Evolutionary conservation across 2,329 filamentous ascomycete species (phyloP).

Genomic region (Colletotrichum destructivum): DNA sequence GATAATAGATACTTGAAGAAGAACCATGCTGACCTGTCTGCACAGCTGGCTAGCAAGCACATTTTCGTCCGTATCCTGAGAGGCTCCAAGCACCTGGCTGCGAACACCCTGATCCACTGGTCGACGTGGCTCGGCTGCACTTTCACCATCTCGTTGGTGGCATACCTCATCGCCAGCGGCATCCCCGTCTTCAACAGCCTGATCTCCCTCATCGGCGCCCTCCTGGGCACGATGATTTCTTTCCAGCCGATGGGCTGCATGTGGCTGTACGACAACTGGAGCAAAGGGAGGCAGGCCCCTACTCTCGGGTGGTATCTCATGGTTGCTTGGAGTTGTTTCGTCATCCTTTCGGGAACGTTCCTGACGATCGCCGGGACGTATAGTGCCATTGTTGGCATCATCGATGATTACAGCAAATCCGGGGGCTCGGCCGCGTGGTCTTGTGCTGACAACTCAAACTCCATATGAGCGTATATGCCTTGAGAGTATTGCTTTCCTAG

Average conservation of each 20-base stretch:
- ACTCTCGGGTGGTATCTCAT: conserved; percentile 40
- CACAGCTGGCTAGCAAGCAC: conserved; percentile 47
- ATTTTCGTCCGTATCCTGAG: conserved; percentile 50
- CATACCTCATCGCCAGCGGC: conserved; percentile 47
- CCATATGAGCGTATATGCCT: neutral
- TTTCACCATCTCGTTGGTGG: conserved; percentile 38
- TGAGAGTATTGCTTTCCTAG: too few species aligned
- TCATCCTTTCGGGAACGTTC: conserved; percentile 38
- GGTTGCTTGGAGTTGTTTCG: conserved; percentile 42
- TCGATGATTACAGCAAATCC: conserved; percentile 26
- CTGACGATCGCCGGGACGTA: conserved; percentile 40
- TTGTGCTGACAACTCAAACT: conserved; percentile 42
- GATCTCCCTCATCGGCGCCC: conserved; percentile 50
- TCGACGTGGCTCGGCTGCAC: conserved; percentile 49
- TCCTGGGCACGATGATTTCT: conserved; percentile 50
- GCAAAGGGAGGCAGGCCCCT: conserved; percentile 24
- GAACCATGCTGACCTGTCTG: neutral
- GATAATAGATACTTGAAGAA: too few species aligned
- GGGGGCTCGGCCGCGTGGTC: conserved; percentile 35
- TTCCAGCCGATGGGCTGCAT: conserved; percentile 49
- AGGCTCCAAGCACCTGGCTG: conserved; percentile 48
- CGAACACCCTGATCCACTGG: conserved; percentile 49
- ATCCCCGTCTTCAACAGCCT: conserved; percentile 46
- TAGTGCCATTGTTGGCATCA: conserved; percentile 33
- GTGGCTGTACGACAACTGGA: conserved; percentile 50